Percentiles rank a stretch among this genome's conserved stretches.
Conservation (phyloP, 2,329 filamentous ascomycete species). For the Aphanoascus verrucosus region DNA sequence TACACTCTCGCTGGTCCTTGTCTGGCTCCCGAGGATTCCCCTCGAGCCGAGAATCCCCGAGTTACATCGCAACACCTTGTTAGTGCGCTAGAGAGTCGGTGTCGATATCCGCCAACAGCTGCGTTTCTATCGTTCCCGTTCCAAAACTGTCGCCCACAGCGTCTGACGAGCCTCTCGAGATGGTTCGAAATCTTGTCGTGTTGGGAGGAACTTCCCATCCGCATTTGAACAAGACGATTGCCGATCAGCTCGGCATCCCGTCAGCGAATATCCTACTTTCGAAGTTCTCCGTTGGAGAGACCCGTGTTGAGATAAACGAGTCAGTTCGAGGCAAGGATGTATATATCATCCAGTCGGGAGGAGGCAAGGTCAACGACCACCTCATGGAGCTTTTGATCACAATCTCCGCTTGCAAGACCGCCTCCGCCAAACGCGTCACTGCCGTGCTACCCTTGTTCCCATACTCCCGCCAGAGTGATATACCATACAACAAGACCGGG, state of each 20-base stretch:
- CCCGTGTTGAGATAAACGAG: constrained; percentile 88
- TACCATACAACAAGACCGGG: constrained; percentile 91
- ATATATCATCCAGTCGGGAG: constrained; percentile 93
- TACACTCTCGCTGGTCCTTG: background rate
- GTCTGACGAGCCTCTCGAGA: constrained; percentile 29
- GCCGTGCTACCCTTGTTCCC: constrained; percentile 92
- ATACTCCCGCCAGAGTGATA: constrained; percentile 90
- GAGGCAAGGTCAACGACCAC: constrained; percentile 88
- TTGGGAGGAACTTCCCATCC: constrained; percentile 91
- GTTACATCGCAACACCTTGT: background rate
- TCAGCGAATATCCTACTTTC: constrained; percentile 69
- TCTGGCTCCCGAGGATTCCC: background rate
- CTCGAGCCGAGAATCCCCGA: background rate
- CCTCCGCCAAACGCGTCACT: constrained; percentile 84
- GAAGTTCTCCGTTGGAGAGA: constrained; percentile 94
- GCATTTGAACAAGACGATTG: constrained; percentile 73
- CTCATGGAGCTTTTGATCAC: constrained; percentile 95
- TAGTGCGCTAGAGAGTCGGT: background rate
- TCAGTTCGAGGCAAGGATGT: constrained; percentile 97
- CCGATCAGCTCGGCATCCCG: constrained; percentile 79
- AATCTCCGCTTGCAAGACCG: constrained; percentile 94
- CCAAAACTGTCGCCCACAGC: constrained; percentile 9
- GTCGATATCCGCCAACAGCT: background rate
- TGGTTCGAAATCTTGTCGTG: constrained; percentile 93
- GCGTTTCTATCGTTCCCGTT: background rate